These are phyloP conservation scores for Candida quercuum DNA, from an alignment of 805 yeast species.

Conservation along the genomic window DNA sequence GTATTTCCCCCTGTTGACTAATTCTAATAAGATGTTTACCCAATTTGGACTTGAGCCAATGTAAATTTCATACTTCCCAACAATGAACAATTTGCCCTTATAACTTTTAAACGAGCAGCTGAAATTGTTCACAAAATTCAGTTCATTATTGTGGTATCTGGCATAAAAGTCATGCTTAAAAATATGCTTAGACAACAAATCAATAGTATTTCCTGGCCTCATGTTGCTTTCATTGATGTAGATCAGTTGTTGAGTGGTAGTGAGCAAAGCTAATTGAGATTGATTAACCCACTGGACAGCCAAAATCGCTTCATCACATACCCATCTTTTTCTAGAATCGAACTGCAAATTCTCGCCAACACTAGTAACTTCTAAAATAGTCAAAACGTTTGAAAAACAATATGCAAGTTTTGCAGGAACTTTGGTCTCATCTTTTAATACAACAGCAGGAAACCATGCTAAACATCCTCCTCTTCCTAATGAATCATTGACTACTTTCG, in stretches of 20 bases:
- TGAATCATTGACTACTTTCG: constrained; percentile 30
- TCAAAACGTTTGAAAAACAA: constrained; percentile 59
- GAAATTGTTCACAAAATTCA: constrained; percentile 8
- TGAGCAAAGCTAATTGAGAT: constrained; percentile 34
- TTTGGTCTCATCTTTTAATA: constrained; percentile 17
- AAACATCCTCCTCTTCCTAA: constrained; percentile 39
- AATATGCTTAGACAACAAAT: constrained; percentile 28
- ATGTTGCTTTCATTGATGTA: constrained; percentile 36
- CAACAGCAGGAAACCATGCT: constrained; percentile 59
- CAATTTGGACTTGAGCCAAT: constrained; percentile 63
- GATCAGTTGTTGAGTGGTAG: constrained; percentile 40
- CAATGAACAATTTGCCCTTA: constrained; percentile 43
- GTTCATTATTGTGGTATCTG: not conserved
- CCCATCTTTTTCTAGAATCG: constrained; percentile 36
- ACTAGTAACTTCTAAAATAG: constrained; percentile 43
- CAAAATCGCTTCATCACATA: constrained; percentile 43
- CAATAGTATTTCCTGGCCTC: constrained; percentile 21
- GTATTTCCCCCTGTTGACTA: constrained; percentile 45
- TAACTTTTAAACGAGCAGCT: constrained; percentile 28
- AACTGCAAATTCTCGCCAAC: constrained; percentile 31
- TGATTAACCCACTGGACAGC: constrained; percentile 53
- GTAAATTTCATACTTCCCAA: constrained; percentile 47
- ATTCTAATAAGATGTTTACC: constrained; percentile 58
- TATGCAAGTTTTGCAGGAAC: constrained; percentile 52
- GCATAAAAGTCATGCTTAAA: constrained; percentile 28